Conservation (phyloP, 1,284 basidiomycete species). For the Ganoderma lucidum region DNA sequence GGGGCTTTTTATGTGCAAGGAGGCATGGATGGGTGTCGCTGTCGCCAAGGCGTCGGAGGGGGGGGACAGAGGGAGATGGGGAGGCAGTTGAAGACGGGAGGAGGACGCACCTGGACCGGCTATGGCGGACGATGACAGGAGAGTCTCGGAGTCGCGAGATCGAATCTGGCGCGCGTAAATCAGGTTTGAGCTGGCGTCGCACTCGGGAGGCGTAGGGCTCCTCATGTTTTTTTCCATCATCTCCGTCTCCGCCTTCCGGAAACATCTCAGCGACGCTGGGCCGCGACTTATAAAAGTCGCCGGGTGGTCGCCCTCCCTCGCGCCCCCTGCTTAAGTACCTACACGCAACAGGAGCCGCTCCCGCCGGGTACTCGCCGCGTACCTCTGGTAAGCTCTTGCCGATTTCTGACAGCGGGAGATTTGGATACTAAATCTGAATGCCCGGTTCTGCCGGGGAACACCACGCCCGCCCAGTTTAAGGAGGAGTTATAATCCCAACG, state of each 20-base stretch:
- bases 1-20: background rate
- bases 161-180: slow-evolving; percentile 22
- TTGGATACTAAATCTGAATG: slow-evolving; percentile 17
- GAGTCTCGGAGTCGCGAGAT: slow-evolving; percentile 7
- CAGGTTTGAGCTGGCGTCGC: background rate
- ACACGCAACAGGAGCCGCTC: slow-evolving; percentile 10
- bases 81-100: slow-evolving; percentile 3
- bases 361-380: slow-evolving; percentile 9
- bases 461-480: slow-evolving; percentile 28
- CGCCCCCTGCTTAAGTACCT: slow-evolving; percentile 4
- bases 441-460: slow-evolving; percentile 28
- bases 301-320: background rate
- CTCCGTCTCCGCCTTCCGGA: slow-evolving; percentile 7
- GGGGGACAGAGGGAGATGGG: background rate
- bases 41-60: background rate
- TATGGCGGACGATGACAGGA: slow-evolving; percentile 27
- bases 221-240: slow-evolving; percentile 10
- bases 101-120: slow-evolving; percentile 16
- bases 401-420: slow-evolving; percentile 7
- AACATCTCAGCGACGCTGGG: slow-evolving; percentile 10
- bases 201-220: background rate
- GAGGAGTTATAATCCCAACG: slow-evolving; percentile 31
- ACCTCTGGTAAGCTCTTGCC: slow-evolving; percentile 26
- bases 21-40: background rate
- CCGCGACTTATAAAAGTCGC: slow-evolving; percentile 9